These are phyloP conservation scores for Penicillium capsulatum DNA, from an alignment of 2,329 filamentous ascomycete genomes.

Conservation along the genomic window DNA sequence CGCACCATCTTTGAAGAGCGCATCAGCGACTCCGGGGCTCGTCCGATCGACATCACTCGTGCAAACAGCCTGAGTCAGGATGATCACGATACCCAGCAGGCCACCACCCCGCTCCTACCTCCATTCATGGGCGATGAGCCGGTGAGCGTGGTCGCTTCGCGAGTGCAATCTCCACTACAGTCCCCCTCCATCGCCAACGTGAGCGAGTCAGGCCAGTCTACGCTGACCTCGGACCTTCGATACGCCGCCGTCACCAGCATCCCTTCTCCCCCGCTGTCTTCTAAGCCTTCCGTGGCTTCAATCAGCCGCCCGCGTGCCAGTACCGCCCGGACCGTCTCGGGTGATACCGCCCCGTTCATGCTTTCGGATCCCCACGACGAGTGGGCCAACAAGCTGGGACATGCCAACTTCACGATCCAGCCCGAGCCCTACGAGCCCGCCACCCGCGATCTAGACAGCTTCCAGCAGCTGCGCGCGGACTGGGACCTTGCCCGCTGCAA, in stretches of 20 bases:
- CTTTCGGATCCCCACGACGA: conserved; percentile 65
- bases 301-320: conserved; percentile 54
- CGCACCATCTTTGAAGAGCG: conserved; percentile 59
- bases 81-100: conserved; percentile 58
- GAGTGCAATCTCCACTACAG: conserved; percentile 74
- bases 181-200: conserved; percentile 73
- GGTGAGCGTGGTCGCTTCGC: conserved; percentile 48
- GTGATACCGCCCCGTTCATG: conserved; percentile 55
- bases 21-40: conserved; percentile 46
- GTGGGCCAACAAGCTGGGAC: conserved; percentile 81
- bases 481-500: conserved; percentile 82
- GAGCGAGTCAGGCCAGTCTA: conserved; percentile 38
- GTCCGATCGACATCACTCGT: conserved; percentile 52
- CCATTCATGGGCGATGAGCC: conserved; percentile 65
- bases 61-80: conserved; percentile 48
- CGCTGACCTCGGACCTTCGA: conserved; percentile 49
- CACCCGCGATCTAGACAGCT: conserved; percentile 55
- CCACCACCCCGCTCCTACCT: conserved; percentile 79
- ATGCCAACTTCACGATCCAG: conserved; percentile 87
- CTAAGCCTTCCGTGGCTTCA: conserved; percentile 72
- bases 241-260: conserved; percentile 44
- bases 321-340: conserved; percentile 41
- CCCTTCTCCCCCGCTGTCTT: conserved; percentile 70
- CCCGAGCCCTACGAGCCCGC: conserved; percentile 75
- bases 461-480: conserved; percentile 65